Evolutionary conservation across 345 rosid species (phyloP).

Genomic region (Bruguiera sexangula): DNA sequence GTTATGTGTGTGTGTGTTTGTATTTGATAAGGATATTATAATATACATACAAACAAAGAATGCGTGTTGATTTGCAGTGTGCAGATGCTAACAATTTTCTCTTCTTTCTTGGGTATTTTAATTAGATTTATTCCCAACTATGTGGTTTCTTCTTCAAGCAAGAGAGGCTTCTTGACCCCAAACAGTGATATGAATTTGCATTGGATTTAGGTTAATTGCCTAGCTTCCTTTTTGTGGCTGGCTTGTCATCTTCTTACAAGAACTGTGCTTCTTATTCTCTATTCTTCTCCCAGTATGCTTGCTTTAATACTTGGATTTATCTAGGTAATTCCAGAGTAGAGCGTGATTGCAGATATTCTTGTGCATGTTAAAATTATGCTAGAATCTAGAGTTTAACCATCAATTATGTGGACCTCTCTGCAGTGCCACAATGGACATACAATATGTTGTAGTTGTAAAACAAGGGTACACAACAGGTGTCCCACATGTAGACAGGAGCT

Average conservation of each 20-base stretch:
- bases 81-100: no score
- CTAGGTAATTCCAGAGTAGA: not conserved
- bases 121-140: no score
- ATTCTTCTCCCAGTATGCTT: not conserved
- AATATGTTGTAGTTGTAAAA: constrained; percentile 74
- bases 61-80: no score
- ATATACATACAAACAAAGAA: no score
- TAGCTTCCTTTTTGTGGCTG: not conserved
- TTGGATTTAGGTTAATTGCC: not conserved
- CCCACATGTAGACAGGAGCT: constrained; percentile 82
- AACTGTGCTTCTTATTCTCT: not conserved
- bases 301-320: not conserved
- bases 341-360: not conserved
- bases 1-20: no score
- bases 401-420: constrained; percentile 15
- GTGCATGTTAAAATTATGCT: not conserved
- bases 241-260: not conserved
- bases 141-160: no score
- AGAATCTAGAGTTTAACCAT: not conserved
- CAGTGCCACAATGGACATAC: constrained; percentile 84
- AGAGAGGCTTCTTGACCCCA: no score
- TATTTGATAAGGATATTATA: no score
- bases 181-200: no score
- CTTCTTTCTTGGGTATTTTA: no score
- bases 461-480: constrained; percentile 69